Conservation (phyloP, 2,329 filamentous ascomycete species). For the Cordyceps cateniannulata region DNA sequence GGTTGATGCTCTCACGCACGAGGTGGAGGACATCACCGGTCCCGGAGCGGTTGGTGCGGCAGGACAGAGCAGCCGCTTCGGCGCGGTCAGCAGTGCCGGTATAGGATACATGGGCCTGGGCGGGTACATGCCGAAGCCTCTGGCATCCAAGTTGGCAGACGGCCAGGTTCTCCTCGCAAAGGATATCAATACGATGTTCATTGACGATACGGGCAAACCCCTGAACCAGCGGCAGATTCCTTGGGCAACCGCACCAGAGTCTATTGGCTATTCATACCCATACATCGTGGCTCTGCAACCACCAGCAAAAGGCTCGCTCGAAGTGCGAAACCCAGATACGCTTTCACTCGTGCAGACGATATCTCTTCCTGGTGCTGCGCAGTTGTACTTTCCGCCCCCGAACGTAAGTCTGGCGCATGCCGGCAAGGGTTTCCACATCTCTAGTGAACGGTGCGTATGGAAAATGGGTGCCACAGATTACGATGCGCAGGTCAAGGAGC, state of each 20-base stretch:
- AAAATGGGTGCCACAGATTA: constrained; percentile 93
- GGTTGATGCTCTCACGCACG: constrained; percentile 71
- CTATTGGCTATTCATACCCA: constrained; percentile 92
- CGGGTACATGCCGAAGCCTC: constrained; percentile 82
- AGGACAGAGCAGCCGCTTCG: constrained; percentile 66
- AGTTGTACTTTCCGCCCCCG: constrained; percentile 86
- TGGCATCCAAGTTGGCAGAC: constrained; percentile 75
- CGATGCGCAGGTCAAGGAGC: constrained; percentile 77
- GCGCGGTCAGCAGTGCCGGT: constrained; percentile 72
- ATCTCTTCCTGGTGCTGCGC: constrained; percentile 69
- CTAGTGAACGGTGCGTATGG: constrained; percentile 88
- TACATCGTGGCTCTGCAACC: constrained; percentile 85
- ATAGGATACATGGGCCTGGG: constrained; percentile 98
- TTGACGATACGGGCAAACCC: constrained; percentile 75
- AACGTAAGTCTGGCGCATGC: constrained; percentile 93
- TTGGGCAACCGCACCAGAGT: constrained; percentile 82
- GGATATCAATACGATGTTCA: constrained; percentile 92
- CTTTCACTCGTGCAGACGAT: constrained; percentile 85
- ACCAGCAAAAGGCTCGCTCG: constrained; percentile 74
- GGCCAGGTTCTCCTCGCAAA: constrained; percentile 91
- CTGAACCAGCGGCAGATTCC: constrained; percentile 83
- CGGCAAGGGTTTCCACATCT: constrained; percentile 90
- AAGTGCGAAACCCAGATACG: constrained; percentile 89
- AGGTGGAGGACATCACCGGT: constrained; percentile 71
- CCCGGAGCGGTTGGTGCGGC: constrained; percentile 62